Conservation (phyloP, 257 asterid species). For the Plantago elongata region DNA sequence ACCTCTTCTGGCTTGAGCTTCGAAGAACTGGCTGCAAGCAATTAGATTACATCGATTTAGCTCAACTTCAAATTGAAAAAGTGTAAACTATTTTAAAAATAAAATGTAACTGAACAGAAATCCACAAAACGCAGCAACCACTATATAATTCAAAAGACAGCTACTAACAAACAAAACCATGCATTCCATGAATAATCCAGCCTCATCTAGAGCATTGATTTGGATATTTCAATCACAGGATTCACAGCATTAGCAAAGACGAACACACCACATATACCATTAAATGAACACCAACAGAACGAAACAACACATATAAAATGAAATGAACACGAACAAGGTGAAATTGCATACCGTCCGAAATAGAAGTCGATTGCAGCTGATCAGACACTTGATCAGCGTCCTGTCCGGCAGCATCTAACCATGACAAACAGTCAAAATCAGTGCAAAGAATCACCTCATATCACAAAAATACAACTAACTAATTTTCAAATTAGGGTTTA, state of each 20-base stretch:
- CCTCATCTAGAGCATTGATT: too few species aligned
- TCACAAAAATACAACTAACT: too few species aligned
- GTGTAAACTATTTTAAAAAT: too few species aligned
- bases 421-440: not conserved
- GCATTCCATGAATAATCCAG: too few species aligned
- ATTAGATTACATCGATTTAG: conserved; percentile 1
- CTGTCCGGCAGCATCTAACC: conserved; percentile 50
- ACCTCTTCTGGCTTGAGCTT: conserved; percentile 81
- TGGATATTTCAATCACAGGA: too few species aligned
- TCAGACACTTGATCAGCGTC: conserved; percentile 68
- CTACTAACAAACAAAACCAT: too few species aligned
- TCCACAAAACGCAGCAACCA: too few species aligned
- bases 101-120: too few species aligned
- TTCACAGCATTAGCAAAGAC: not conserved
- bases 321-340: too few species aligned
- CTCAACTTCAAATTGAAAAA: too few species aligned
- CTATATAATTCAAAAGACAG: too few species aligned
- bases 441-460: not conserved
- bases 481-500: conserved; percentile 18
- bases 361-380: conserved; percentile 79
- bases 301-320: not conserved
- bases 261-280: not conserved
- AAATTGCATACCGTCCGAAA: conserved; percentile 49
- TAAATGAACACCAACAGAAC: not conserved
- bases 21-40: conserved; percentile 64